phyloP scores from a whole-genome alignment of 257 asterid genomes.

The Leptodermis oblonga region DNA sequence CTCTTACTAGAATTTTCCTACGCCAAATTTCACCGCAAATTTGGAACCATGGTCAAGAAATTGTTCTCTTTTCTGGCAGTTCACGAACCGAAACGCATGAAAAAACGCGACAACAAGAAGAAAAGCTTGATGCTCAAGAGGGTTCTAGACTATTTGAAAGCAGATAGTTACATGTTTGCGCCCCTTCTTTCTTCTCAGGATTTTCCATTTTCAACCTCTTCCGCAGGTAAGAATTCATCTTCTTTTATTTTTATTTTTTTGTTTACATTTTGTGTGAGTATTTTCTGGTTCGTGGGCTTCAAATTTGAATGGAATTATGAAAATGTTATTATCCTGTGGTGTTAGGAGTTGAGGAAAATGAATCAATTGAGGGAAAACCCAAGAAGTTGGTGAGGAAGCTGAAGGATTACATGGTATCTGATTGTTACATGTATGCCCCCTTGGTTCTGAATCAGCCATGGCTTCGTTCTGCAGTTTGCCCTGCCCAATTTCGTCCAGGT shows the following conservation, averaged over 20 bases:
- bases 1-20: neutral
- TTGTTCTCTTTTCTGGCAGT: conserved; percentile 20
- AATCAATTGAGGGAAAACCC: conserved; percentile 17
- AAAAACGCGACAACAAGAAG: conserved; percentile 24
- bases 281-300: neutral
- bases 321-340: neutral
- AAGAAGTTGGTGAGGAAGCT: conserved; percentile 17
- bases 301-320: neutral
- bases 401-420: conserved; percentile 35
- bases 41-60: conserved; percentile 35
- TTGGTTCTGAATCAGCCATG: conserved; percentile 14
- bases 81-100: conserved; percentile 24
- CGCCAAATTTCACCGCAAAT: neutral
- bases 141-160: conserved; percentile 37
- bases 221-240: neutral
- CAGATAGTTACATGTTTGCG: conserved; percentile 47
- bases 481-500: conserved; percentile 23
- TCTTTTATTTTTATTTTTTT: neutral
- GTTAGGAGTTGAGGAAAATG: conserved; percentile 25
- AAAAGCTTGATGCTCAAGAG: conserved; percentile 23
- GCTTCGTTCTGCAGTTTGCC: conserved; percentile 3
- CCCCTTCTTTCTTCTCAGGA: conserved; percentile 28
- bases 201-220: conserved; percentile 1
- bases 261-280: neutral
- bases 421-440: conserved; percentile 52